A percentile compares a stretch with the other conserved stretches of the same genome.
phyloP scores from a whole-genome alignment of 768 basidiomycete species.

The Pulveroboletus sp. region DNA sequence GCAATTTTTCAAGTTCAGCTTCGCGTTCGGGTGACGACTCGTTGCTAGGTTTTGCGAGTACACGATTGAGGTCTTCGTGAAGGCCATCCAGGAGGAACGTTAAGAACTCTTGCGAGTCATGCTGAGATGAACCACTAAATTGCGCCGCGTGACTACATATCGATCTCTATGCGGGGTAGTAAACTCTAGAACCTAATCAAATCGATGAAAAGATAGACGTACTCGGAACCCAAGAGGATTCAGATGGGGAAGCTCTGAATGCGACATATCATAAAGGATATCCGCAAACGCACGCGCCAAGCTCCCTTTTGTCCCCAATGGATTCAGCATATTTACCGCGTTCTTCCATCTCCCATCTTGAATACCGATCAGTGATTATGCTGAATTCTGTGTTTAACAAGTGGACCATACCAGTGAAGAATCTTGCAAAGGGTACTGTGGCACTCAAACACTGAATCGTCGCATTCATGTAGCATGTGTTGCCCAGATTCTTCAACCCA shows the following conservation, averaged over 20 bases:
- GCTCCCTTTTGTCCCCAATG: constrained; percentile 81
- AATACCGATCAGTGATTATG: constrained; percentile 2
- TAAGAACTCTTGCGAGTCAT: constrained; percentile 97
- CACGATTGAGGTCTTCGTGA: constrained; percentile 82
- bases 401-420: constrained; percentile 70
- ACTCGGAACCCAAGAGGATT: constrained; percentile 84
- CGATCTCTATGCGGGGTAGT: constrained; percentile 42
- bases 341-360: constrained; percentile 75
- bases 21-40: constrained; percentile 75
- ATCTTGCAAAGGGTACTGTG: constrained; percentile 87
- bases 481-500: constrained; percentile 91
- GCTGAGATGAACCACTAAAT: constrained; percentile 85
- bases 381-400: not conserved
- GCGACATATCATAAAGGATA: constrained; percentile 83
- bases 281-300: constrained; percentile 79
- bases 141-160: constrained; percentile 59
- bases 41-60: constrained; percentile 65
- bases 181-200: not conserved
- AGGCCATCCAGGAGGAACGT: constrained; percentile 90
- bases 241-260: constrained; percentile 76
- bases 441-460: constrained; percentile 95
- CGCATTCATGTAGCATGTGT: constrained; percentile 99
- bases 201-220: constrained; percentile 30
- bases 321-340: constrained; percentile 81
- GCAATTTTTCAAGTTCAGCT: constrained; percentile 80